Evolutionary conservation across 2,329 filamentous ascomycete genomes (phyloP).

Genomic region (Trichoderma brevicompactum): DNA sequence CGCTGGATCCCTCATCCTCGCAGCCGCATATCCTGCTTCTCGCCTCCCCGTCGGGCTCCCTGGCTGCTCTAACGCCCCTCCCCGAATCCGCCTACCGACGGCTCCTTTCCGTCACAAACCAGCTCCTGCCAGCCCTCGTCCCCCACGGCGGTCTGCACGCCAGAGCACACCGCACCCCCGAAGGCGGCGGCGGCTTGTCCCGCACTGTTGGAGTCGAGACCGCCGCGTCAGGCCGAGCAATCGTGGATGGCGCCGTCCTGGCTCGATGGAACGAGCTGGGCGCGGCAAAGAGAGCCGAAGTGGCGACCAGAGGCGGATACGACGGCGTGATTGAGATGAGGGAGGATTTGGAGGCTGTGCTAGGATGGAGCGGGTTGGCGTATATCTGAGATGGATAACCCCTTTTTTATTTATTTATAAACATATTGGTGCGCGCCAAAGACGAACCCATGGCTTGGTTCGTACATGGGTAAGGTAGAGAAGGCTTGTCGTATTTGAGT

Average conservation of each 20-base stretch:
- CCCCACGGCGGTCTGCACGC: slow-evolving; percentile 83
- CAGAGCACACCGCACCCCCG: slow-evolving; percentile 70
- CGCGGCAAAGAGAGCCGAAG: slow-evolving; percentile 71
- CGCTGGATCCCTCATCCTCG: slow-evolving; percentile 33
- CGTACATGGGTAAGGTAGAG: not conserved
- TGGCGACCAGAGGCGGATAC: slow-evolving; percentile 73
- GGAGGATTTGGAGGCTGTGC: slow-evolving; percentile 67
- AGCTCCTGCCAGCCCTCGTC: slow-evolving; percentile 75
- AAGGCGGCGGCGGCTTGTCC: slow-evolving; percentile 50
- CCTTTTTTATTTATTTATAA: not conserved
- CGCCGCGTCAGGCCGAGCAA: slow-evolving; percentile 60
- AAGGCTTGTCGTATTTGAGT: too few relatives aligned
- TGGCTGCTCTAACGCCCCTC: slow-evolving; percentile 77
- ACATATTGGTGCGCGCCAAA: not conserved
- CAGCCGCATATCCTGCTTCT: slow-evolving; percentile 62
- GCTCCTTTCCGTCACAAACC: slow-evolving; percentile 78
- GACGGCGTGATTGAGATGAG: slow-evolving; percentile 67
- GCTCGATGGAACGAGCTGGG: slow-evolving; percentile 76
- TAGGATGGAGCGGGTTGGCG: slow-evolving; percentile 66
- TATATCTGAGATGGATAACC: slow-evolving; percentile 49
- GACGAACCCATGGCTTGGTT: not conserved
- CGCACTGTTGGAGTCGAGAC: slow-evolving; percentile 58
- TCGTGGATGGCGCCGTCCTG: slow-evolving; percentile 80
- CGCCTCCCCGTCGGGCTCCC: slow-evolving; percentile 73
- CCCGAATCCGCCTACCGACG: slow-evolving; percentile 82